Percentiles rank a stretch among this genome's conserved stretches.
Evolutionary conservation across 306 rosid species (phyloP).

Genomic region (apple (Malus domestica)): DNA sequence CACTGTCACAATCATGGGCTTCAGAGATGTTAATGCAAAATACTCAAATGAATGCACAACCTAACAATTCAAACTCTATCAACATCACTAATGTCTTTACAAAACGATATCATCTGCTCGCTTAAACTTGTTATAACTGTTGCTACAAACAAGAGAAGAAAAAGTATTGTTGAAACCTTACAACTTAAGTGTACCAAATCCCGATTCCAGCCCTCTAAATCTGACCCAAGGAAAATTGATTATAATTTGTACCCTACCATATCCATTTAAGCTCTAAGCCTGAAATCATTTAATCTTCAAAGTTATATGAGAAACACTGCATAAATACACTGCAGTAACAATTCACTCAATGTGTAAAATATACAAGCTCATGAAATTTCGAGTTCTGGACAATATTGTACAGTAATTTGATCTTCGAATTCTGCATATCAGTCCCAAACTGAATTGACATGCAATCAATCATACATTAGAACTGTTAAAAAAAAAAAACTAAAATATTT

Average conservation of each 20-base stretch:
- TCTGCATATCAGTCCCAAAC: not conserved
- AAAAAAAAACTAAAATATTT: not conserved
- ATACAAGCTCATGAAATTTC: not conserved
- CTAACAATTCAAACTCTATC: not conserved
- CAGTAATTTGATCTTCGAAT: not conserved
- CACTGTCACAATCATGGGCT: not conserved
- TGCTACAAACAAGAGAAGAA: not conserved
- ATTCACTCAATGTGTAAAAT: not conserved
- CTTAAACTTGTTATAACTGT: not conserved
- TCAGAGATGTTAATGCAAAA: not conserved
- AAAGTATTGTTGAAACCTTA: not conserved
- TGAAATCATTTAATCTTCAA: not conserved
- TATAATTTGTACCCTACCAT: not conserved
- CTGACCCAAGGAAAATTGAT: not conserved
- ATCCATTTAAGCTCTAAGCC: not conserved
- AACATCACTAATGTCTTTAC: not conserved
- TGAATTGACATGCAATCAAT: not conserved
- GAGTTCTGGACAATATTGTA: not conserved
- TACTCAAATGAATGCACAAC: not conserved
- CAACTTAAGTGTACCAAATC: not conserved
- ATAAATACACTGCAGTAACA: not conserved
- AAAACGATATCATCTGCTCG: not conserved
- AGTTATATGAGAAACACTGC: not conserved
- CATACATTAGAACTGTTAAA: not conserved
- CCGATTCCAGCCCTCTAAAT: not conserved